Conservation (phyloP, 495 filamentous ascomycete species). For the Aspergillus funiculosus region DNA sequence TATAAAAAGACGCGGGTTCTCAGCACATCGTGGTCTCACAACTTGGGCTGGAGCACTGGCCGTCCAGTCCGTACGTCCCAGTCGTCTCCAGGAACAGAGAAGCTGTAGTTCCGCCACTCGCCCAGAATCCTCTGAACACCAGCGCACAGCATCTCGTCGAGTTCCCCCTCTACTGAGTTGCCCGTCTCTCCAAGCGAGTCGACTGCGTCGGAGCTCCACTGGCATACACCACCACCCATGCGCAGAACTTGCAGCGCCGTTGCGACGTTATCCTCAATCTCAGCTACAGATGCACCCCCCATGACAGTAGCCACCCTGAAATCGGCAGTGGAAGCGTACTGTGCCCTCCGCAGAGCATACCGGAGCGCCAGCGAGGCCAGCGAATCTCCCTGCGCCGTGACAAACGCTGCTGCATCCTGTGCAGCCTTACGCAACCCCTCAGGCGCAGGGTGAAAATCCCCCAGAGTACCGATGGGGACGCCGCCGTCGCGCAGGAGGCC, state of each 20-base stretch:
- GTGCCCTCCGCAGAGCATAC: slow-evolving; percentile 8
- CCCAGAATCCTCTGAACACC: slow-evolving; percentile 3
- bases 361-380: slow-evolving; percentile 1
- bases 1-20: no score
- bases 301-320: slow-evolving; percentile 4
- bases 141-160: background rate
- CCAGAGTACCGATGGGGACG: slow-evolving; percentile 2
- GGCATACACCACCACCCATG: background rate
- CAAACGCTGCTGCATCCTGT: slow-evolving; percentile 1
- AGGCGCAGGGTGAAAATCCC: slow-evolving; percentile 11
- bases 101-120: slow-evolving; percentile 9
- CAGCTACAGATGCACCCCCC: slow-evolving; percentile 1
- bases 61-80: background rate
- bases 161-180: background rate
- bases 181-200: background rate
- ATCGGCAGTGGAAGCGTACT: background rate
- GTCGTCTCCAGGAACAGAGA: background rate
- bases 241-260: slow-evolving; percentile 7
- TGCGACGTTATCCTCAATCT: slow-evolving; percentile 5
- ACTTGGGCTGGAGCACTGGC: slow-evolving; percentile 1
- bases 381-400: background rate
- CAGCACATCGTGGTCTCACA: slow-evolving; percentile 3
- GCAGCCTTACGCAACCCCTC: slow-evolving; percentile 1
- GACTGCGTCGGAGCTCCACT: background rate
- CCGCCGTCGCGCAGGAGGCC: slow-evolving; percentile 9